Conservation (phyloP, 1,139 yeast species). For the Yamadazyma oceani region DNA sequence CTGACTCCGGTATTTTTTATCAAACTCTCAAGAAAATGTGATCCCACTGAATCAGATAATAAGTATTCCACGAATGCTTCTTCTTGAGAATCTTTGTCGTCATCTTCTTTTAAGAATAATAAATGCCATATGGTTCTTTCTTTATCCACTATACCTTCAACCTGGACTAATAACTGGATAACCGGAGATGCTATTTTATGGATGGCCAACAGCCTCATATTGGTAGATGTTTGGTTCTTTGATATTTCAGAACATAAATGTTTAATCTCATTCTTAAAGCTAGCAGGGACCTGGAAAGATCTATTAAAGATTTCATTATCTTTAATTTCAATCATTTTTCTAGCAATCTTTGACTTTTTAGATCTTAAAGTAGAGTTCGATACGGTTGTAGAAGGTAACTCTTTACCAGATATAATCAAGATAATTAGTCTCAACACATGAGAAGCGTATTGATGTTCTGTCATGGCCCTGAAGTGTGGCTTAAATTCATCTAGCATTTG, state of each 20-base stretch:
- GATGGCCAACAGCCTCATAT: constrained; percentile 70
- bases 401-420: constrained; percentile 73
- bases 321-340: constrained; percentile 88
- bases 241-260: constrained; percentile 40
- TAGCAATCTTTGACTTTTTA: constrained; percentile 82
- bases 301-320: constrained; percentile 70
- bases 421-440: constrained; percentile 79
- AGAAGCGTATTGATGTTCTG: constrained; percentile 79
- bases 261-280: constrained; percentile 64
- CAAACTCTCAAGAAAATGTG: constrained; percentile 80
- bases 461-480: constrained; percentile 59
- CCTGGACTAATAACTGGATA: constrained; percentile 71
- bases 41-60: constrained; percentile 84
- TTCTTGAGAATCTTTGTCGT: constrained; percentile 60
- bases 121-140: constrained; percentile 68
- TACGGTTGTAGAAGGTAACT: constrained; percentile 72
- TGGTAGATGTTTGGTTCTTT: constrained; percentile 42
- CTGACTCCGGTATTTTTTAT: constrained; percentile 64
- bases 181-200: constrained; percentile 88
- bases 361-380: constrained; percentile 79
- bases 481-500: constrained; percentile 67
- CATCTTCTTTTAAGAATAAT: constrained; percentile 43
- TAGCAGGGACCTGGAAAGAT: constrained; percentile 68
- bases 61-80: constrained; percentile 82
- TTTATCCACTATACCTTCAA: constrained; percentile 79